Percentiles rank a stretch among this genome's conserved stretches.
Evolutionary conservation across 1,139 yeast species (phyloP).

Genomic region (Sugiyamaella castrensis): DNA sequence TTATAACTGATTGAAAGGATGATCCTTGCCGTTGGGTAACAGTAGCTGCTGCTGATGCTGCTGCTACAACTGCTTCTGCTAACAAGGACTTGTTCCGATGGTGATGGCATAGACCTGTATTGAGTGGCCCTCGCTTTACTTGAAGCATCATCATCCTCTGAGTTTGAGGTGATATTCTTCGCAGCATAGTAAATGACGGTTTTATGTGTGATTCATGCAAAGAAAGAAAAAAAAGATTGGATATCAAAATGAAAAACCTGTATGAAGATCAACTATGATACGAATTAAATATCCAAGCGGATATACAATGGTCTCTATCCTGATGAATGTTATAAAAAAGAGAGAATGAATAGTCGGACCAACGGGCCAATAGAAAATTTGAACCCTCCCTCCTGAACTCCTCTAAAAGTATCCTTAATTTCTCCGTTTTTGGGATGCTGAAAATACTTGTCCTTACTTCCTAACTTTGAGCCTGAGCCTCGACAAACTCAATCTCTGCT

Average conservation of each 20-base stretch:
- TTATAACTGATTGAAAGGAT: constrained; percentile 48
- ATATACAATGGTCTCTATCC: no score
- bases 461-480: neutral
- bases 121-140: neutral
- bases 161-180: neutral
- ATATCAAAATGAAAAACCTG: no score
- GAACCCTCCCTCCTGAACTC: neutral
- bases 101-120: neutral
- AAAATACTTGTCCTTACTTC: no score
- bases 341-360: no score
- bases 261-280: no score
- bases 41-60: constrained; percentile 1
- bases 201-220: neutral
- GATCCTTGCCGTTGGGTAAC: constrained; percentile 1
- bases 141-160: neutral
- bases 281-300: no score
- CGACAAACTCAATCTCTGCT: neutral
- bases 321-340: no score
- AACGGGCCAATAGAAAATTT: neutral
- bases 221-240: neutral
- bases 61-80: constrained; percentile 26
- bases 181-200: neutral
- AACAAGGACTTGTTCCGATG: constrained; percentile 27
- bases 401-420: neutral
- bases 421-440: neutral